phyloP scores from a whole-genome alignment of 768 basidiomycete species.

The Mycena galopus region DNA sequence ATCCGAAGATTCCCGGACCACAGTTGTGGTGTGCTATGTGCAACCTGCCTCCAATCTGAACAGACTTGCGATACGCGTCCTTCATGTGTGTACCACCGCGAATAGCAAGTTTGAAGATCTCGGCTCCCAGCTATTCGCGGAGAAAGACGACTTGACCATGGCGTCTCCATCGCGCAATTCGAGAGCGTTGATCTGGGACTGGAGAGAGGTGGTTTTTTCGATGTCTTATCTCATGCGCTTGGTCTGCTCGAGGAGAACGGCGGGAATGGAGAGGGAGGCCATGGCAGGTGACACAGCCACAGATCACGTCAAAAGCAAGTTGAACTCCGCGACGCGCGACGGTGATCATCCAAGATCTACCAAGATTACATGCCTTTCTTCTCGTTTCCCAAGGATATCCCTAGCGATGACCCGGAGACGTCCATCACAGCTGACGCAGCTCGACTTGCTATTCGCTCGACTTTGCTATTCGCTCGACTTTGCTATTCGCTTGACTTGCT shows the following conservation, averaged over 20 bases:
- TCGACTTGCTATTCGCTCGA: no score
- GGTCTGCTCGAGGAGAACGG: not conserved
- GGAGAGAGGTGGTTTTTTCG: not conserved
- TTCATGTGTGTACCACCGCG: not conserved
- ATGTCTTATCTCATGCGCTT: not conserved
- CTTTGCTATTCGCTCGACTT: no score
- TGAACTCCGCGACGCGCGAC: no score
- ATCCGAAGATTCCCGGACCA: not conserved
- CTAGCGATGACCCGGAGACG: no score
- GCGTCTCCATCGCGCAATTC: not conserved
- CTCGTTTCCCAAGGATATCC: no score
- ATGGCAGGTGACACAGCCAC: no score
- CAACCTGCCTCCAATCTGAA: not conserved
- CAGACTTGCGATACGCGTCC: not conserved
- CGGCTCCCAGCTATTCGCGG: not conserved
- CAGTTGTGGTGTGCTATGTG: not conserved
- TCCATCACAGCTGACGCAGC: no score
- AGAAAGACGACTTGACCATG: not conserved
- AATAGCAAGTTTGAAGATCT: not conserved
- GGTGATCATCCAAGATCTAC: no score
- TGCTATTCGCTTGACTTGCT: no score
- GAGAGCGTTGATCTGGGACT: not conserved
- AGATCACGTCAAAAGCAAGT: no score
- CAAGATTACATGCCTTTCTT: no score
- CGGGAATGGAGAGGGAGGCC: no score